Base-by-base conservation (phyloP, 305 asterid species). In the Fraxinus ornus region DNA sequence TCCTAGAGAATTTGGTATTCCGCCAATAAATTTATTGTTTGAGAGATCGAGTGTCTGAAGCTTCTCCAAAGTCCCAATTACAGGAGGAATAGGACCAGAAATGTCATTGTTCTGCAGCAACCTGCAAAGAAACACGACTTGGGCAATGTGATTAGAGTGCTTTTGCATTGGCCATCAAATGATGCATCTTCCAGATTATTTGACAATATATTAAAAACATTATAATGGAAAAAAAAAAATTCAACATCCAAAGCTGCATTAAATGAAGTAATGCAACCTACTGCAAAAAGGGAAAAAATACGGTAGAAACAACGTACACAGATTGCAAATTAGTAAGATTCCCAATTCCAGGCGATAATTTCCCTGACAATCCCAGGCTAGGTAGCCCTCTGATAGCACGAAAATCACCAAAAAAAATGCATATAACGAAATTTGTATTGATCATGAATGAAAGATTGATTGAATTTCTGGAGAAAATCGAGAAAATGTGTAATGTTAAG, bases 21-120 rank as follows among this genome's bases (percentile, higher is more conserved):
- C 92, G 4, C 98, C 96, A 19, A 84, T 86, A 21, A 93, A 89
- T 81, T 86, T 87, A 86, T 96, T 96, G 86, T 91, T 89, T 39
- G 99, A 96, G 79, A 96, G 95, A 91, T 94, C 98, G 47, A 97
- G 91, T 2, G 98, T 88, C 81, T 97, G 90, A 80, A 97, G 98
- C 91, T 89, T 93, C 83, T 86, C 90, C 72, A 97, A 83, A 85
- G 85, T 93, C 83, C 97, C 99, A 72, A 92, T 85, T 75, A 88
- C 91, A 78, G 82, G 86, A 0, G 98, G 98, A 75, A 97, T 91
- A 32, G 89, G 78, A 85, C 98, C 99, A 3, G 88, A 88, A 55
- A 97, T 92, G 21, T 86, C 97, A 86, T 97, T 97, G 91, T 97
- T 97, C 85, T 97, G 99, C 92, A 97, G 91, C 88, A 89, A 90